Evolutionary conservation across 106 monocot species (phyloP).

Genomic region (Acanthochlamys bracteata): DNA sequence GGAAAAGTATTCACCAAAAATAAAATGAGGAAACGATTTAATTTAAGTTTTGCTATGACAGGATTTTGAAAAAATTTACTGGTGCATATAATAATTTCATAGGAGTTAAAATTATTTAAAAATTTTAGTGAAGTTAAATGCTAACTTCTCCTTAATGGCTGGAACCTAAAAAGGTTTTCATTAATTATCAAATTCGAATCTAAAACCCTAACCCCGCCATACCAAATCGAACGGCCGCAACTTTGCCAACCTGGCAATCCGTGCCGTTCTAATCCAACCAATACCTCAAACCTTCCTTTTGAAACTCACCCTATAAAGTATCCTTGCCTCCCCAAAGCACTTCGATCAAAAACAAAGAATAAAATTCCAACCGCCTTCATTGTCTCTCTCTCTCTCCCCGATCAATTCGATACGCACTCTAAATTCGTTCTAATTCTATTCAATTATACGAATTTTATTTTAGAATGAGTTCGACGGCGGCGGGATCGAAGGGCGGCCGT

Average conservation of each 20-base stretch:
- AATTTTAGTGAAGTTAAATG: background rate
- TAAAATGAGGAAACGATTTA: too few relatives aligned
- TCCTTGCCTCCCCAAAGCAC: background rate
- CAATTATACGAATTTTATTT: background rate
- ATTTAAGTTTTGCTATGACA: too few relatives aligned
- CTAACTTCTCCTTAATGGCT: background rate
- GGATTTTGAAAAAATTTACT: too few relatives aligned
- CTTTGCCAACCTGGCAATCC: background rate
- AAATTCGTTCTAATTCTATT: background rate
- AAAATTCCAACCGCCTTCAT: background rate
- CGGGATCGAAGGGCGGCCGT: background rate
- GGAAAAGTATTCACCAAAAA: too few relatives aligned
- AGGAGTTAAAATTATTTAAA: background rate
- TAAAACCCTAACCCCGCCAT: background rate
- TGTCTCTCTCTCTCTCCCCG: background rate
- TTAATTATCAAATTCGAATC: background rate
- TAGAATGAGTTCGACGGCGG: background rate
- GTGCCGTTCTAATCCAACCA: background rate
- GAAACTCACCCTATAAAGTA: background rate
- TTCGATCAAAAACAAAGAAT: background rate
- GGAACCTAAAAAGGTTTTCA: background rate
- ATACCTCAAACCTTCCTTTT: background rate
- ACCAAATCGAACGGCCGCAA: background rate
- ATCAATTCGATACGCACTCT: background rate
- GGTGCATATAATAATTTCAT: too few relatives aligned